Percentiles rank a stretch among this genome's conserved stretches.
phyloP scores from a whole-genome alignment of 2,329 filamentous ascomycete genomes.

The Fusarium euwallaceae region DNA sequence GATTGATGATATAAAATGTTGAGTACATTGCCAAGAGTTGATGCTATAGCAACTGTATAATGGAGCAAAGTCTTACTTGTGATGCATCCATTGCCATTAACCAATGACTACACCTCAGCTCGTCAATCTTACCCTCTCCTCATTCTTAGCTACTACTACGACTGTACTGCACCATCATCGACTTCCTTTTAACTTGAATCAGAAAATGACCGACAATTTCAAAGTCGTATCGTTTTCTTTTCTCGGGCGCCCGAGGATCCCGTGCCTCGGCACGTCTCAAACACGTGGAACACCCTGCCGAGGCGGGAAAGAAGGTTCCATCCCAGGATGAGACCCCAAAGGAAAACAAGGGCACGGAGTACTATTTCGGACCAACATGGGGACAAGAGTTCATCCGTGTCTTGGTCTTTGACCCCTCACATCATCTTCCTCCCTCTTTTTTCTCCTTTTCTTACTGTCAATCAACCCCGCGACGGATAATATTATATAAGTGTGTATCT shows the following conservation, averaged over 20 bases:
- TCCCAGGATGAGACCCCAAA: neutral
- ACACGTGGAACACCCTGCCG: constrained; percentile 33
- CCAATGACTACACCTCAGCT: neutral
- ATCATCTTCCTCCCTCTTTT: neutral
- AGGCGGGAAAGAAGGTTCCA: constrained; percentile 2
- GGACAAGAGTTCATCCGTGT: constrained; percentile 19
- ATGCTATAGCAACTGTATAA: neutral
- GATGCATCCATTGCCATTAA: neutral
- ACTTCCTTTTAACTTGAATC: neutral
- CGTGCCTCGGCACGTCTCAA: constrained; percentile 35
- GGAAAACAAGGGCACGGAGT: neutral
- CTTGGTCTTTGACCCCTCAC: neutral
- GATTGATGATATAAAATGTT: neutral
- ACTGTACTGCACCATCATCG: neutral
- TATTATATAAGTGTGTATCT: neutral
- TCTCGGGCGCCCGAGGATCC: neutral
- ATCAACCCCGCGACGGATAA: neutral
- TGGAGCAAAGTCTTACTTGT: neutral
- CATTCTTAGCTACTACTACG: neutral
- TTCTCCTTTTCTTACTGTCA: neutral
- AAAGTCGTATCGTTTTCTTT: neutral
- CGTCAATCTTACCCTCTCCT: neutral
- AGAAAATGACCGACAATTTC: neutral
- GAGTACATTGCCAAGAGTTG: neutral
- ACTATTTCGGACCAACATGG: neutral